Base-by-base conservation (phyloP, 306 rosid genomes). In the Vigna hirtella region DNA sequence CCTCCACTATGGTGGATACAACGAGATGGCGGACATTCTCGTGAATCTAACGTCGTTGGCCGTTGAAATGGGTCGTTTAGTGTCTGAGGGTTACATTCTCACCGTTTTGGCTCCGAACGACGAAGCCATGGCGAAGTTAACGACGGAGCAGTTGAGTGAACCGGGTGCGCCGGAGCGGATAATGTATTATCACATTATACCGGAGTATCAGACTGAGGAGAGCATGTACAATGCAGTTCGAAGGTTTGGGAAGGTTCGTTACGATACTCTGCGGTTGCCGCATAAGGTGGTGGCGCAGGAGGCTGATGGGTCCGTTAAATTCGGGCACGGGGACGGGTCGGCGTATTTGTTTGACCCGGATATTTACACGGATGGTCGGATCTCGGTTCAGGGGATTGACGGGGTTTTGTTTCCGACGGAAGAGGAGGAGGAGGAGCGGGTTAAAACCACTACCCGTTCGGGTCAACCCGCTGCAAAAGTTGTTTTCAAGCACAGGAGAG, bases 161-260 rank as follows among this genome's bases (percentile, higher is more conserved):
- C 97, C 97, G 3, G 97, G 97, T 7, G 91, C 97, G 4, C 97
- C 97, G 50, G 97, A 92, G 67, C 93, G 86, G 86, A 92, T 90
- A 52, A 87, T 92, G 89, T 92, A 92, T 73, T 92, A 88, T 77
- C 97, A 92, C 74, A 68, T 92, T 1, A 84, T 92, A 50, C 97
- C 97, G 28, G 95, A 92, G 85, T 92, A 92, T 32, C 97, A 90
- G 45, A 92, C 95, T 1, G 97, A 92, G 76, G 97, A 92, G 87
- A 92, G 97, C 66, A 92, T 92, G 97, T 92, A 92, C 85, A 92
- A 92, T 79, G 89, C 94, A 1, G 97, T 92, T 64, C 73, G 97
- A 28, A 79, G 97, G 64, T 90, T 91, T 63, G 93, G 97, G 48
- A 90, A 90, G 70, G 79, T 92, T 34, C 78, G 85, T 1, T 92